A percentile compares a stretch with the other conserved stretches of the same genome.
phyloP scores from a whole-genome alignment of 371 early-diverging fungal species.

The Rhizopus stolonifer region DNA sequence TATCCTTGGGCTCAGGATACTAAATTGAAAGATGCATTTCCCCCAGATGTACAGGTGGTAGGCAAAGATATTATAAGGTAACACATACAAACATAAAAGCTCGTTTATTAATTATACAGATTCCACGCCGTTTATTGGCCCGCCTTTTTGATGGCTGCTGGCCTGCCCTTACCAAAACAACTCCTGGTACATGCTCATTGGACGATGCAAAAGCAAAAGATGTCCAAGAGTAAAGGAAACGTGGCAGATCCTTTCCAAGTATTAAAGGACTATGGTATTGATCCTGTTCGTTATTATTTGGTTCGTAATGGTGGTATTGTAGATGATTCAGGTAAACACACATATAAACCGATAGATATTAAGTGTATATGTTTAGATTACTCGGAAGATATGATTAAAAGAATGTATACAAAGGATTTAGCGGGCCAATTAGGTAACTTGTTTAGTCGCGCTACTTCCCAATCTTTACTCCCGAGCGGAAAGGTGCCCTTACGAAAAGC shows the following conservation, averaged over 20 bases:
- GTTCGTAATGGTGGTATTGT: conserved; percentile 87
- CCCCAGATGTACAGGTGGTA: conserved; percentile 82
- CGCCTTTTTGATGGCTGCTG: conserved; percentile 89
- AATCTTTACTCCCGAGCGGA: conserved; percentile 55
- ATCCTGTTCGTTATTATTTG: conserved; percentile 88
- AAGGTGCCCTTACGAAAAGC: conserved; percentile 41
- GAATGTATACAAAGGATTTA: conserved; percentile 76
- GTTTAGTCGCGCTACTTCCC: conserved; percentile 62
- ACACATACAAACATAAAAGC: neutral
- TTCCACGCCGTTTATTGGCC: conserved; percentile 98
- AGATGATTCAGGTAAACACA: conserved; percentile 67
- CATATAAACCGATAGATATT: neutral
- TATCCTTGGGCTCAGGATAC: conserved; percentile 65
- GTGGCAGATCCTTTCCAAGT: conserved; percentile 83
- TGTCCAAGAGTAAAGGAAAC: conserved; percentile 93
- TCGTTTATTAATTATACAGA: conserved; percentile 21
- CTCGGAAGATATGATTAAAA: conserved; percentile 61
- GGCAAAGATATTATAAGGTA: conserved; percentile 95
- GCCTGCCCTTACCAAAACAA: conserved; percentile 70
- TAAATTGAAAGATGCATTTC: conserved; percentile 54
- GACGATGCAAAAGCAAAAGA: conserved; percentile 85
- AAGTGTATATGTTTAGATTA: conserved; percentile 57
- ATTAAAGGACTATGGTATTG: conserved; percentile 75
- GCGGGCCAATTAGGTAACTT: conserved; percentile 90
- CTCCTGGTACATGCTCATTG: conserved; percentile 94